Base-by-base conservation (phyloP, 2,329 filamentous ascomycete genomes). In the Albifimbria verrucaria region DNA sequence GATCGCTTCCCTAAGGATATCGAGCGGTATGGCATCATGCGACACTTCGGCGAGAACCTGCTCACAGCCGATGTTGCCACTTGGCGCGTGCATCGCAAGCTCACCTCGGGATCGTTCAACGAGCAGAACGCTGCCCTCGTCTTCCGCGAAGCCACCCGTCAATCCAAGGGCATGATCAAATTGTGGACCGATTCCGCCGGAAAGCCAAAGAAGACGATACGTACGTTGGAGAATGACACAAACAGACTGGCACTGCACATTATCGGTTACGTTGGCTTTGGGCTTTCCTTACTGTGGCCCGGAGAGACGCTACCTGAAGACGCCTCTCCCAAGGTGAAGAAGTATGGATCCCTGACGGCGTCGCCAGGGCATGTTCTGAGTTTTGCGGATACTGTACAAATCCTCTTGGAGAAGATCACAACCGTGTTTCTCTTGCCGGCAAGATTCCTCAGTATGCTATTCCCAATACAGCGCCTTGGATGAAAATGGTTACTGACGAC, bases 81-180 rank as follows among this genome's bases (percentile, higher is more conserved):
- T 24, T 93, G 88, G 89, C 84, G 85, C 26, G 78, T 82, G 69
- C 89, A 93, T 66, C 81, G 89, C 56, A 90, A 88, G 69, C 79
- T 86, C 43, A 87, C 85, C 1, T 82, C 85, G 24, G 83, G 88
- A 1, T 83, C 83, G 4, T 92, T 93, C 68, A 90, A 87, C 53
- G 89, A 93, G 72, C 85, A 80, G 70, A 92, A 90, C 67, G 86
- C 89, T 52, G 76, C 78, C 15, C 67, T 89, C 23, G 84, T 89
- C 2, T 90, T 86, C 68, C 72, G 71, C 9, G 85, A 89, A 65
- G 77, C 80, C 1, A 73, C 88, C 21, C 58, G 62, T 10, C 88
- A 92, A 71, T 81, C 87, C 1, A 72, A 80, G 55, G 77, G 79
- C 12, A 80, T 90, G 80, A 62, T 89, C 25, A 66, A 70, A 32